Conservation (phyloP, 192 early-diverging fungal genomes). For the Spinellus fusiger region DNA sequence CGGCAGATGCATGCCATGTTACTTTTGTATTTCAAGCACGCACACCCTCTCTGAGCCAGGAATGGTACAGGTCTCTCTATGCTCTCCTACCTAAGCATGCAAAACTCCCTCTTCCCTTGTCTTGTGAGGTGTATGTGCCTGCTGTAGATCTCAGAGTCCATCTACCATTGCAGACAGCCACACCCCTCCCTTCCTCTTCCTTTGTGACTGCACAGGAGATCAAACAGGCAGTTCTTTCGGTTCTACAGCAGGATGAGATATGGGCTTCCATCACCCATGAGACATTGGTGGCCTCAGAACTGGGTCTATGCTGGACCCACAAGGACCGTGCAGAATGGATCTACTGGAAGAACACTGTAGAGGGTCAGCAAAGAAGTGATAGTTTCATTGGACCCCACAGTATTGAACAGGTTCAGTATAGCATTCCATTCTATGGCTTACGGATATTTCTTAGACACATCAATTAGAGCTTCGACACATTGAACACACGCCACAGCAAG, state of each 20-base stretch:
- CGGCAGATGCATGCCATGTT: neutral
- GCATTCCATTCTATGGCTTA: neutral
- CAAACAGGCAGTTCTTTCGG: conserved; percentile 12
- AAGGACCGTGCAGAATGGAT: conserved; percentile 28
- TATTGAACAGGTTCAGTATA: conserved; percentile 22
- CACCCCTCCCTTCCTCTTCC: neutral
- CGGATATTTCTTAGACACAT: conserved; percentile 12
- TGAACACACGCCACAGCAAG: conserved; percentile 12
- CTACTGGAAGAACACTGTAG: conserved; percentile 1
- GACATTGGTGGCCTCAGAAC: neutral
- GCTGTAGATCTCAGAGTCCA: conserved; percentile 6
- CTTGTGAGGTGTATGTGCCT: conserved; percentile 26
- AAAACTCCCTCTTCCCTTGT: conserved; percentile 4
- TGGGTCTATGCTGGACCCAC: conserved; percentile 19
- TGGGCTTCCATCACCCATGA: neutral
- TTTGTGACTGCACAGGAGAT: conserved; percentile 12
- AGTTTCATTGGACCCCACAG: conserved; percentile 20
- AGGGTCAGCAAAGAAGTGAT: neutral
- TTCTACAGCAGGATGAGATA: conserved; percentile 7
- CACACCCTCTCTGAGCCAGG: conserved; percentile 4
- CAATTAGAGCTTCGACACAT: conserved; percentile 13
- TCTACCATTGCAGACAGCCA: conserved; percentile 9
- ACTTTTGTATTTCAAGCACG: conserved; percentile 14
- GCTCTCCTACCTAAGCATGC: neutral
- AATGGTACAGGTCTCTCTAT: conserved; percentile 29